A percentile compares a stretch with the other conserved stretches of the same genome.
phyloP scores from a whole-genome alignment of 1,284 basidiomycete species.

The Malassezia pachydermatis region DNA sequence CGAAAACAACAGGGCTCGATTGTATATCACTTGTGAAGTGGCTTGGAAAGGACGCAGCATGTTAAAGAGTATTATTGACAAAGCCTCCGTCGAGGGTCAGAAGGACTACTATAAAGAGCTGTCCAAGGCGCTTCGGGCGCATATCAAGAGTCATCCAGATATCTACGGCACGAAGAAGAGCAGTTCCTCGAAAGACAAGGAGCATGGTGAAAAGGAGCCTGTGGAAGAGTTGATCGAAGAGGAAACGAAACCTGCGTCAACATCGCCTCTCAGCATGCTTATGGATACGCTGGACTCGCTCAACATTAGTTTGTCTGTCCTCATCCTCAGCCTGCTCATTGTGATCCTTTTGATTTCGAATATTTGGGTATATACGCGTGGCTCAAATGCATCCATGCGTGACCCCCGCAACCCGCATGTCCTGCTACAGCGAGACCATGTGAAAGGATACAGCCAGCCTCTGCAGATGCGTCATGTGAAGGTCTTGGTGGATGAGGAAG shows the following conservation, averaged over 20 bases:
- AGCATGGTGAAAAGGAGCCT: neutral
- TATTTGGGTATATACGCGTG: constrained; percentile 3
- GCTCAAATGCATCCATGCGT: neutral
- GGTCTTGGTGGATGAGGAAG: constrained; percentile 9
- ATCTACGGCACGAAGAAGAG: neutral
- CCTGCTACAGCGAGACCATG: neutral
- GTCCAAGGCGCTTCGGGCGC: constrained; percentile 59
- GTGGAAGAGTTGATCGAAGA: neutral
- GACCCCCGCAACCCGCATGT: constrained; percentile 8
- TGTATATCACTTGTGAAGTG: constrained; percentile 79
- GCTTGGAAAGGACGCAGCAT: constrained; percentile 95
- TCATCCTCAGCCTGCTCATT: constrained; percentile 8
- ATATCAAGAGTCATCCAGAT: neutral
- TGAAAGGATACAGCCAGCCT: too few relatives aligned
- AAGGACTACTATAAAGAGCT: constrained; percentile 76
- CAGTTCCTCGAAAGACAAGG: neutral
- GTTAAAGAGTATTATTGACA: constrained; percentile 90
- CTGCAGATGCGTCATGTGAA: constrained; percentile 6
- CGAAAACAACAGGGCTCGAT: constrained; percentile 62
- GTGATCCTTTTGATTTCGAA: constrained; percentile 9
- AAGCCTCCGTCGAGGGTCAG: constrained; percentile 85
- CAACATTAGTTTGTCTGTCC: constrained; percentile 1
- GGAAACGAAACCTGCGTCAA: neutral
- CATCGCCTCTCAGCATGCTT: neutral
- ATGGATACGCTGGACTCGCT: neutral